Evolutionary conservation across 73 alveolate species (phyloP).

Genomic region (Tetrahymena malaccensis): DNA sequence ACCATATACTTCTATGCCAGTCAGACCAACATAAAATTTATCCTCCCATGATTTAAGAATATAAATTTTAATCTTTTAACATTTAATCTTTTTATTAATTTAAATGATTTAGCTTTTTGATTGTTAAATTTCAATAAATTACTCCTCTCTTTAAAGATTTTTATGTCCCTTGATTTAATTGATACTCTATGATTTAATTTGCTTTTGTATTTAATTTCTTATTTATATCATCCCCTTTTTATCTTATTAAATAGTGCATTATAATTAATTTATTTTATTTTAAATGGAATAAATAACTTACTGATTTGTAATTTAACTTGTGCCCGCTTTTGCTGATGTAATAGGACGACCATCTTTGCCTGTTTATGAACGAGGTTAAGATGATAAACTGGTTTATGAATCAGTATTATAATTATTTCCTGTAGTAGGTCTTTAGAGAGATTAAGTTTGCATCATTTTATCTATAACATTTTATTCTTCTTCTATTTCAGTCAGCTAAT

Average conservation of each 20-base stretch:
- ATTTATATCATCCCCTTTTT: neutral
- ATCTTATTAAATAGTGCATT: neutral
- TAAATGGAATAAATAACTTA: neutral
- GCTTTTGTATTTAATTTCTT: conserved; percentile 8
- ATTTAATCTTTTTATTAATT: neutral
- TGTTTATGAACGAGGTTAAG: neutral
- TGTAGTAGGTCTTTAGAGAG: conserved; percentile 47
- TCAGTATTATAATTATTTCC: conserved; percentile 11
- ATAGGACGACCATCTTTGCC: conserved; percentile 51
- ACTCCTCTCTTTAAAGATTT: conserved; percentile 29
- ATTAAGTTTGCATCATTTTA: neutral
- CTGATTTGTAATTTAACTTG: neutral
- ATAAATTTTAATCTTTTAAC: conserved; percentile 40
- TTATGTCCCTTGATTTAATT: conserved; percentile 23
- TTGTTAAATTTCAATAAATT: neutral
- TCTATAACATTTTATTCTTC: conserved; percentile 32
- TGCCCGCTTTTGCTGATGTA: conserved; percentile 41
- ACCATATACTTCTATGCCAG: conserved; percentile 70
- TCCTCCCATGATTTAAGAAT: conserved; percentile 69
- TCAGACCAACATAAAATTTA: conserved; percentile 65
- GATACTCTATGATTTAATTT: neutral
- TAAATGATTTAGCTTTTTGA: neutral
- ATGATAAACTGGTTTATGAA: neutral
- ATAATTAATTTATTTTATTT: neutral
- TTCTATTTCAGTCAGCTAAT: conserved; percentile 2